phyloP scores from a whole-genome alignment of 2,329 filamentous ascomycete species.

The Sclerotinia minor region DNA sequence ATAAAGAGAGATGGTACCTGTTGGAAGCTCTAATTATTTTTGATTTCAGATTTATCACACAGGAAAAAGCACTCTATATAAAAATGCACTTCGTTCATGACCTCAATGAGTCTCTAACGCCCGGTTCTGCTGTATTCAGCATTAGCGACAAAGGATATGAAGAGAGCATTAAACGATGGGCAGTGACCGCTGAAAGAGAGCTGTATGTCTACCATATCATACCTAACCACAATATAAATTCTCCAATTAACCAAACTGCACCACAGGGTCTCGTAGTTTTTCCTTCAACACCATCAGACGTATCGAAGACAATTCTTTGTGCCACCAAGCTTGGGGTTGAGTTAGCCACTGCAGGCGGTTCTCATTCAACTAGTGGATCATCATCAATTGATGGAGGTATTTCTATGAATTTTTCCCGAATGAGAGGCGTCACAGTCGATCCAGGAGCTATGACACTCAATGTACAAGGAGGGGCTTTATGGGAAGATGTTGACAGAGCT shows the following conservation, averaged over 20 bases:
- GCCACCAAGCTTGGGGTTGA: conserved; percentile 23
- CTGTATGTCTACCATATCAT: conserved; percentile 23
- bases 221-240: background rate
- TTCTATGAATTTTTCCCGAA: conserved; percentile 24
- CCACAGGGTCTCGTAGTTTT: conserved; percentile 10
- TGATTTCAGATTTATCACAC: background rate
- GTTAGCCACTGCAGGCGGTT: conserved; percentile 23
- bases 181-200: conserved; percentile 27
- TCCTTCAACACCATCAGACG: conserved; percentile 25
- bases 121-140: background rate
- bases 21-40: background rate
- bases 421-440: conserved; percentile 26
- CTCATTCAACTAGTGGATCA: conserved; percentile 27
- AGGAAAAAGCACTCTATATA: background rate
- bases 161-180: conserved; percentile 29
- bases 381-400: conserved; percentile 25
- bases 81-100: background rate
- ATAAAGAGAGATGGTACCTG: background rate
- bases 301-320: conserved; percentile 24
- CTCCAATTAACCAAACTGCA: background rate
- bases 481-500: conserved; percentile 25
- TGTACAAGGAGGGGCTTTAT: conserved; percentile 28
- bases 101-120: background rate
- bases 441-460: conserved; percentile 25
- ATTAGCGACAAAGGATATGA: conserved; percentile 23